A percentile compares a stretch with the other conserved stretches of the same genome.
Evolutionary conservation across 2,329 filamentous ascomycete genomes (phyloP).

Genomic region (Epichloe aotearoae): DNA sequence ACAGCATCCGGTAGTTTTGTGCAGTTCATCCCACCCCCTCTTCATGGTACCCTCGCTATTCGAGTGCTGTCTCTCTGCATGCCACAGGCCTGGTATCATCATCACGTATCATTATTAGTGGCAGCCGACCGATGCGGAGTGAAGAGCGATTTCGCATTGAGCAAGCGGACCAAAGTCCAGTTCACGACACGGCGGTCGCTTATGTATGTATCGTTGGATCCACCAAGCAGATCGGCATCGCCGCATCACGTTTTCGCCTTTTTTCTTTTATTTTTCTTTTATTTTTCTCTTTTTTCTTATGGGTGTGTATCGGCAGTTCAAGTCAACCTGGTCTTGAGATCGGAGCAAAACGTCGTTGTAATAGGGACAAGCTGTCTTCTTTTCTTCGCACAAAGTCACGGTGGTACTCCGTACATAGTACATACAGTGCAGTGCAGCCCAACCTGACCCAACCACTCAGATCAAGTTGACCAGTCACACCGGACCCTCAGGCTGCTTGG

Average conservation of each 20-base stretch:
- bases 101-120: no score
- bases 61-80: no score
- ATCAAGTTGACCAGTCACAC: background rate
- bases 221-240: background rate
- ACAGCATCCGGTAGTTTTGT: no score
- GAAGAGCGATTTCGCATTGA: no score
- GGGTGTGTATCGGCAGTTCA: background rate
- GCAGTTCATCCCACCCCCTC: no score
- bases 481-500: background rate
- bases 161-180: no score
- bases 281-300: background rate
- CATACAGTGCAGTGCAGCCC: constrained; percentile 4
- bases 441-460: background rate
- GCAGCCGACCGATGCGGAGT: no score
- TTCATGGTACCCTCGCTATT: no score
- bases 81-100: no score
- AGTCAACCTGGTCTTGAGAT: background rate
- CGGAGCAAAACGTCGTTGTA: no score
- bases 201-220: background rate
- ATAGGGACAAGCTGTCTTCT: no score
- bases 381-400: background rate
- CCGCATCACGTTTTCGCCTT: background rate
- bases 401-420: background rate
- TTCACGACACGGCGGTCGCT: no score
- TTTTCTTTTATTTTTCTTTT: rapidly evolving